Evolutionary conservation across 169 alveolate species (phyloP).

Genomic region (Plasmodium vivax): DNA sequence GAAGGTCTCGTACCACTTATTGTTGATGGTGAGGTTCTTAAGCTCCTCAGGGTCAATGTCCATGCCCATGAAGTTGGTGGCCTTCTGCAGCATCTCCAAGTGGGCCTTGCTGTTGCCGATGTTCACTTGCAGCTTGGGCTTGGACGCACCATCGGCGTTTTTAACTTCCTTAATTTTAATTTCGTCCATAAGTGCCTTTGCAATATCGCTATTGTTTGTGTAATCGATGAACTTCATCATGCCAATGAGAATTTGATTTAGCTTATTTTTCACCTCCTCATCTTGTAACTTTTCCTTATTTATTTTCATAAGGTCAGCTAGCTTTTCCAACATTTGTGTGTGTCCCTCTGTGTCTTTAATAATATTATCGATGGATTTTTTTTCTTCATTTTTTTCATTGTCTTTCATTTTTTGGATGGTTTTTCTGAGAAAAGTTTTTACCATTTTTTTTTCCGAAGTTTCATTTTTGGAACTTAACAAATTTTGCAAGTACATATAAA

Average conservation of each 20-base stretch:
- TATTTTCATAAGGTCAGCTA: slow-evolving; percentile 55
- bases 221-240: slow-evolving; percentile 67
- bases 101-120: slow-evolving; percentile 48
- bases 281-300: slow-evolving; percentile 32
- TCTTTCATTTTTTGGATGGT: slow-evolving; percentile 70
- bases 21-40: slow-evolving; percentile 39
- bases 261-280: slow-evolving; percentile 44
- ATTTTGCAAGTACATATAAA: slow-evolving; percentile 71
- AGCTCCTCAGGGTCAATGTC: slow-evolving; percentile 56
- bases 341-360: slow-evolving; percentile 72
- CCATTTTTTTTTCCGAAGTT: slow-evolving; percentile 72
- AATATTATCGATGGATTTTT: slow-evolving; percentile 66
- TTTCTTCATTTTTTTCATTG: slow-evolving; percentile 59
- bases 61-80: slow-evolving; percentile 71
- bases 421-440: slow-evolving; percentile 68
- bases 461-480: slow-evolving; percentile 54
- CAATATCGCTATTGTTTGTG: slow-evolving; percentile 36
- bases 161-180: slow-evolving; percentile 49
- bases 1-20: slow-evolving; percentile 69
- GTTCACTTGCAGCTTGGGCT: slow-evolving; percentile 56
- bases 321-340: slow-evolving; percentile 61
- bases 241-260: slow-evolving; percentile 71
- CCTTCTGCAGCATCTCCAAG: slow-evolving; percentile 66
- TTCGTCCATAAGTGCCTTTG: slow-evolving; percentile 37
- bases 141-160: slow-evolving; percentile 14